These are phyloP conservation scores for Amanita fuliginea DNA, from an alignment of 768 basidiomycete species.

Conservation along the genomic window DNA sequence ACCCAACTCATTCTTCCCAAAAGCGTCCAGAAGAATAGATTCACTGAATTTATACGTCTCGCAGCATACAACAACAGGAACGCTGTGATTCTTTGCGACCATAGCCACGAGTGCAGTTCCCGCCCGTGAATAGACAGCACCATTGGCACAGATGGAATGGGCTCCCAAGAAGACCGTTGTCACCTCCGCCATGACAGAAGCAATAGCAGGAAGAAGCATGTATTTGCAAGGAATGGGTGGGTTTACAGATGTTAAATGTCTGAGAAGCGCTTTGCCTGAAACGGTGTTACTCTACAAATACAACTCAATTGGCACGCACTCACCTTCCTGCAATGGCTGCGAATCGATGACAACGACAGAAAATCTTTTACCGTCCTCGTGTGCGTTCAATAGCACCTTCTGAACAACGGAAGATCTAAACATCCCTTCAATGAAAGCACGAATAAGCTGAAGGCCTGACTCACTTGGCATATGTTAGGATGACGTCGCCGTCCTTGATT, in stretches of 20 bases:
- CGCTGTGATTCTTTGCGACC: conserved; percentile 82
- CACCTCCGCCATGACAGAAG: conserved; percentile 70
- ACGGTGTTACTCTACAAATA: conserved; percentile 2
- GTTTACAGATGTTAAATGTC: conserved; percentile 48
- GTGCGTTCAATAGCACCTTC: conserved; percentile 72
- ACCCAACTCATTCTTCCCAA: conserved; percentile 96
- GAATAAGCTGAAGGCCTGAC: background rate
- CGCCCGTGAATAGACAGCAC: conserved; percentile 85
- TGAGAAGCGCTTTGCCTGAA: conserved; percentile 69
- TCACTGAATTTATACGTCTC: conserved; percentile 99
- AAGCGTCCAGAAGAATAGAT: conserved; percentile 83
- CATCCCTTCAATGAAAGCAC: background rate
- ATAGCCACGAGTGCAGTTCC: conserved; percentile 95
- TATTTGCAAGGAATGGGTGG: conserved; percentile 78
- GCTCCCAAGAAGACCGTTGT: conserved; percentile 86
- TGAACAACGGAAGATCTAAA: conserved; percentile 89
- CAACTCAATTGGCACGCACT: background rate
- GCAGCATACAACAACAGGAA: conserved; percentile 94
- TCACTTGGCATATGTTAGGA: conserved; percentile 85
- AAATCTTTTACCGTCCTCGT: conserved; percentile 64
- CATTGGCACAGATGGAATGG: conserved; percentile 91
- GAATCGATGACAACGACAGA: conserved; percentile 93
- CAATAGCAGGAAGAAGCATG: conserved; percentile 77
- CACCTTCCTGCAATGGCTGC: conserved; percentile 88
- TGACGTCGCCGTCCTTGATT: conserved; percentile 88